Evolutionary conservation across 257 asterid genomes (phyloP).

Genomic region (Schizonepeta tenuifolia): DNA sequence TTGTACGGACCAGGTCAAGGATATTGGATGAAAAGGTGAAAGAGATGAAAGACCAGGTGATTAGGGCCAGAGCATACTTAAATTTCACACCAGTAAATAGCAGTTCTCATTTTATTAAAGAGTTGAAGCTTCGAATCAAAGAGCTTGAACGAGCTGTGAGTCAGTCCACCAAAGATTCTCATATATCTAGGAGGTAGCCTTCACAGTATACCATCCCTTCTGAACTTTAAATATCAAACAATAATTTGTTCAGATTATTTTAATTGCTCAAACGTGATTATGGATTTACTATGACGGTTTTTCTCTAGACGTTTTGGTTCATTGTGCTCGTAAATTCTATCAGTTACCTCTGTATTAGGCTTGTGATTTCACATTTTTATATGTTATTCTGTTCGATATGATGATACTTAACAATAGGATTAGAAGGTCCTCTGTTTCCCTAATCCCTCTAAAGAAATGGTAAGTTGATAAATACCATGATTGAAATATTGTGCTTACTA

Average conservation of each 20-base stretch:
- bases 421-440: background rate
- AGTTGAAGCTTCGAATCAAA: conserved; percentile 81
- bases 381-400: background rate
- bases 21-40: conserved; percentile 62
- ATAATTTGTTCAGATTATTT: conserved; percentile 26
- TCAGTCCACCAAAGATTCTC: conserved; percentile 65
- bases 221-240: conserved; percentile 5
- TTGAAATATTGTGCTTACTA: conserved; percentile 15
- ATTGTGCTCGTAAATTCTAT: conserved; percentile 18
- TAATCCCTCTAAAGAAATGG: conserved; percentile 17
- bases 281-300: background rate
- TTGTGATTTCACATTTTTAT: background rate
- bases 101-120: conserved; percentile 82
- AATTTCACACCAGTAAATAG: conserved; percentile 63
- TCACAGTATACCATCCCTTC: too few species aligned
- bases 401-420: background rate
- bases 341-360: conserved; percentile 11
- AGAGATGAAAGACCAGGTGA: conserved; percentile 87
- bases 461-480: background rate
- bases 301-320: conserved; percentile 14
- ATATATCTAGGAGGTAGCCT: conserved; percentile 74
- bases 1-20: conserved; percentile 40
- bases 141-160: conserved; percentile 78
- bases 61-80: conserved; percentile 79
- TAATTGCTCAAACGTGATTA: conserved; percentile 13